phyloP scores from a whole-genome alignment of 306 rosid species.

The Pyrus communis region DNA sequence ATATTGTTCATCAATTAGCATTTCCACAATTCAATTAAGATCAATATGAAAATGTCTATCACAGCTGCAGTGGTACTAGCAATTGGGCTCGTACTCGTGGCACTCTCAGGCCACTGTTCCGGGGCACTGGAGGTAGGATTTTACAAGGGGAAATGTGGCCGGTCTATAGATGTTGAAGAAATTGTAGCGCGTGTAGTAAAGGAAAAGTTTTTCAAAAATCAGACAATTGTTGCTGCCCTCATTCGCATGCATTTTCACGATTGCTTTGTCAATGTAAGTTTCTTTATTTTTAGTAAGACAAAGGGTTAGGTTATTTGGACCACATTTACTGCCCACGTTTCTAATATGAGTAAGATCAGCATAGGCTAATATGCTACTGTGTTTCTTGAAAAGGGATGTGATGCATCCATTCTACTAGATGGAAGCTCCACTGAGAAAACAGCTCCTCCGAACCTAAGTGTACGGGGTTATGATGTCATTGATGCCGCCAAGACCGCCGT shows the following conservation, averaged over 20 bases:
- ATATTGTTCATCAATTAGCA: background rate
- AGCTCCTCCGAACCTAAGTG: constrained; percentile 28
- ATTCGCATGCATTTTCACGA: constrained; percentile 41
- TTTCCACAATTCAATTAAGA: background rate
- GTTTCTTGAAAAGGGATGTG: constrained; percentile 30
- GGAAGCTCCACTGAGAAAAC: constrained; percentile 29
- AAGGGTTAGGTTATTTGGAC: background rate
- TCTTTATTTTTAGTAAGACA: background rate
- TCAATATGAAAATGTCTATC: constrained; percentile 1
- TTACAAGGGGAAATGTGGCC: constrained; percentile 21
- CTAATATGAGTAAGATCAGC: background rate
- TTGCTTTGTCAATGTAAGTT: constrained; percentile 31
- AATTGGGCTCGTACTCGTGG: constrained; percentile 9
- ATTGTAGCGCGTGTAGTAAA: background rate
- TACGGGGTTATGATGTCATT: constrained; percentile 27
- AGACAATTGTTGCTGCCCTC: constrained; percentile 24
- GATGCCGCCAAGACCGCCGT: constrained; percentile 16
- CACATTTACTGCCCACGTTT: background rate
- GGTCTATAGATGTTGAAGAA: constrained; percentile 17
- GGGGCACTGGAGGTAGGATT: constrained; percentile 21
- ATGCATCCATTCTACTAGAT: constrained; percentile 34
- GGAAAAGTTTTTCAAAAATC: background rate
- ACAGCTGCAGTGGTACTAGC: background rate
- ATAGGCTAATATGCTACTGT: background rate
- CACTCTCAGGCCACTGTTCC: constrained; percentile 5